A percentile compares a stretch with the other conserved stretches of the same genome.
phyloP scores from a whole-genome alignment of 805 yeast genomes.

The Scheffersomyces lignosus region DNA sequence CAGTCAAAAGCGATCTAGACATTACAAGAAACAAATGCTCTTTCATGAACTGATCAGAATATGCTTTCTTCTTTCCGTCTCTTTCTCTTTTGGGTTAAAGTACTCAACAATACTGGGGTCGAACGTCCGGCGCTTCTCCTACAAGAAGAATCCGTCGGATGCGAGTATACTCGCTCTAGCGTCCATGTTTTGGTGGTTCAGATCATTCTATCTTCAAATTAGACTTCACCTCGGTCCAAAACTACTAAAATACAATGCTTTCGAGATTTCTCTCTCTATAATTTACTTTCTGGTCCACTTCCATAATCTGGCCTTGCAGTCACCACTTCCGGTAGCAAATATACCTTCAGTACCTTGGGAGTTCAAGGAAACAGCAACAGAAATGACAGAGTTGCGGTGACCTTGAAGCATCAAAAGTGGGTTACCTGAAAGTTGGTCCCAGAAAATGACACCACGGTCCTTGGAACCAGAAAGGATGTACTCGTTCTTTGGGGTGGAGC shows the following conservation, averaged over 20 bases:
- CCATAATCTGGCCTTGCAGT: slow-evolving; percentile 97
- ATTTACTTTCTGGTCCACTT: slow-evolving; percentile 60
- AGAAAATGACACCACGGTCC: slow-evolving; percentile 94
- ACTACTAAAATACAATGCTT: not conserved
- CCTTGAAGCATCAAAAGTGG: slow-evolving; percentile 96
- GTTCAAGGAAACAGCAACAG: slow-evolving; percentile 87
- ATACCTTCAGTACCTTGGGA: slow-evolving; percentile 73
- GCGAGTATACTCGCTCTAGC: too few relatives aligned
- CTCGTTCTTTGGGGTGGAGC: slow-evolving; percentile 89
- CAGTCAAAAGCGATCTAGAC: too few relatives aligned
- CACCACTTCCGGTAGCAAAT: slow-evolving; percentile 97
- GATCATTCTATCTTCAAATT: too few relatives aligned
- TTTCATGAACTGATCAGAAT: too few relatives aligned
- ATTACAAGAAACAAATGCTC: too few relatives aligned
- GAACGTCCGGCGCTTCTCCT: too few relatives aligned
- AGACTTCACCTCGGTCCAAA: too few relatives aligned
- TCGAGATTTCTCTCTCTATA: not conserved
- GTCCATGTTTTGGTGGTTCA: too few relatives aligned
- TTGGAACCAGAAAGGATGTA: slow-evolving; percentile 93
- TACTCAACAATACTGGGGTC: too few relatives aligned
- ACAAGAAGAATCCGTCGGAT: too few relatives aligned
- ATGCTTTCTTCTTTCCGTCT: too few relatives aligned
- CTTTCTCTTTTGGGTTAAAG: too few relatives aligned
- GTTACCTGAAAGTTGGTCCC: slow-evolving; percentile 92
- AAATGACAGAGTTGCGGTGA: slow-evolving; percentile 91